Percentiles rank a stretch among this genome's conserved stretches.
Evolutionary conservation across 2,329 filamentous ascomycete genomes (phyloP).

Genomic region (Curvularia hawaiiensis): DNA sequence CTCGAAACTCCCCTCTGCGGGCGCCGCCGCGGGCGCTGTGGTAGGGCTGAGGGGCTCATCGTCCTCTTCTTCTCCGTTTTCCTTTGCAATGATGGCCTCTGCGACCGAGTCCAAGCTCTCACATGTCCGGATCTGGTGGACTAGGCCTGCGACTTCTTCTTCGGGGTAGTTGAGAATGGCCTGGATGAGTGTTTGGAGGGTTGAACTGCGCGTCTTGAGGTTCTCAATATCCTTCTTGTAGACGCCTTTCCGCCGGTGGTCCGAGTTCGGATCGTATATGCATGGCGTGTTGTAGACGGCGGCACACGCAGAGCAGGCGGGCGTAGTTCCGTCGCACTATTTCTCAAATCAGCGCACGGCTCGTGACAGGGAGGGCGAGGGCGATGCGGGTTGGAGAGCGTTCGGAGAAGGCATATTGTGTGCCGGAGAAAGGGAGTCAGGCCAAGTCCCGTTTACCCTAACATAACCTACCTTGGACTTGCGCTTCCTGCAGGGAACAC

Average conservation of each 20-base stretch:
- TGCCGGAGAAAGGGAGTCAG: constrained; percentile 19
- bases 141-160: constrained; percentile 79
- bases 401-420: constrained; percentile 14
- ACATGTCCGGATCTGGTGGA: constrained; percentile 86
- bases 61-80: constrained; percentile 54
- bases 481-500: constrained; percentile 48
- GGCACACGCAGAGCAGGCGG: constrained; percentile 74
- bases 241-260: constrained; percentile 94
- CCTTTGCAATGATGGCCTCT: constrained; percentile 60
- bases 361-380: constrained; percentile 7
- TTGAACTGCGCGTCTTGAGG: constrained; percentile 84
- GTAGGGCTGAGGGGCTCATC: constrained; percentile 45
- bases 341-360: constrained; percentile 18
- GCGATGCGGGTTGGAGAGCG: constrained; percentile 7
- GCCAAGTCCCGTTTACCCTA: constrained; percentile 21
- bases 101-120: constrained; percentile 73
- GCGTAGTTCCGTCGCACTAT: constrained; percentile 72
- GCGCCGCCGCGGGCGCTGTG: constrained; percentile 45
- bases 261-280: constrained; percentile 93
- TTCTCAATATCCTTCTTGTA: constrained; percentile 93
- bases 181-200: constrained; percentile 89
- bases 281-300: constrained; percentile 92
- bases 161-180: constrained; percentile 91
- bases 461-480: constrained; percentile 46
- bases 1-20: constrained; percentile 61